Evolutionary conservation across 1,139 yeast genomes (phyloP).

Genomic region (Nadsonia starkeyi-henricii): DNA sequence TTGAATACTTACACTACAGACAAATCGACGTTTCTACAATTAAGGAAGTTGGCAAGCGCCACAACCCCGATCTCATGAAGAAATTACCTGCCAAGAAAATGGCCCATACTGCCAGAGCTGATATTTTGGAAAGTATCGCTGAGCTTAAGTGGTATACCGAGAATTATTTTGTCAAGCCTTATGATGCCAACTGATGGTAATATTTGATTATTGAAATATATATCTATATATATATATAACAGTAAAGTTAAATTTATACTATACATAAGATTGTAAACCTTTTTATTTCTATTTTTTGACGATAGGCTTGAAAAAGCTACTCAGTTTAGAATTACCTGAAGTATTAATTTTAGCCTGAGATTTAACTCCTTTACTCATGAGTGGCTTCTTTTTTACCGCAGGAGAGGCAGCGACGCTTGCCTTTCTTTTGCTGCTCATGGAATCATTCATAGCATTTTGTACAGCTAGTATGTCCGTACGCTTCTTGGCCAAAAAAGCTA

Average conservation of each 20-base stretch:
- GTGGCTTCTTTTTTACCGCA: background rate
- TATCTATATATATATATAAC: background rate
- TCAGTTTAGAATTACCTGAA: background rate
- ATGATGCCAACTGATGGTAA: background rate
- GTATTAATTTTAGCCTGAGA: background rate
- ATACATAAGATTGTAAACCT: background rate
- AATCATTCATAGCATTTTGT: background rate
- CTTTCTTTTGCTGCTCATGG: background rate
- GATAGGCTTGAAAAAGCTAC: background rate
- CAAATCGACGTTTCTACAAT: conserved; percentile 78
- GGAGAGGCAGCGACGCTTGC: background rate
- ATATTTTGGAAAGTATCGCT: conserved; percentile 75
- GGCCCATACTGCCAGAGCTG: conserved; percentile 76
- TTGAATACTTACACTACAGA: conserved; percentile 57
- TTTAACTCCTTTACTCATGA: background rate
- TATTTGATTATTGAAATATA: too few species aligned
- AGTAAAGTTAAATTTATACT: background rate
- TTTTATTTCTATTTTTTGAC: background rate
- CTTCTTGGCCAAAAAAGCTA: background rate
- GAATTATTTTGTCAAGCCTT: conserved; percentile 30
- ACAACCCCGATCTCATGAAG: conserved; percentile 48
- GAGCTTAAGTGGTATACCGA: conserved; percentile 70
- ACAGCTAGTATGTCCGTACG: background rate
- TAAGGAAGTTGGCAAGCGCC: conserved; percentile 66
- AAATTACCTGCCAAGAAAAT: conserved; percentile 48